Conservation (phyloP, 2,329 filamentous ascomycete species). For the Erysiphe pulchra region DNA sequence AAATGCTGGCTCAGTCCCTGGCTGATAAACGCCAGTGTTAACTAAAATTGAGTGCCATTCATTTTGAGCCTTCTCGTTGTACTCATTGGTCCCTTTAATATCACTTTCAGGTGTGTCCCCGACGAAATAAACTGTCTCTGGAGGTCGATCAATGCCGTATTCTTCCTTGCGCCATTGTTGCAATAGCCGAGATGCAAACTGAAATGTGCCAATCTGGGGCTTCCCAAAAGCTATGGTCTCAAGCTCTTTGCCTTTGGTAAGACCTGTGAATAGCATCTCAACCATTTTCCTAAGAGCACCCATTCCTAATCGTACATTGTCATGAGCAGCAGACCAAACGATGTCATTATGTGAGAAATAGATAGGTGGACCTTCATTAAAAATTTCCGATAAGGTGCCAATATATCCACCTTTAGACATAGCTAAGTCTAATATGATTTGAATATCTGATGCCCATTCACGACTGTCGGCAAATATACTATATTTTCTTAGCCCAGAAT, state of each 20-base stretch:
- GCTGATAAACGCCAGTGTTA: slow-evolving; percentile 69
- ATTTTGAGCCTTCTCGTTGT: slow-evolving; percentile 48
- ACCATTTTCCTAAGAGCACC: slow-evolving; percentile 70
- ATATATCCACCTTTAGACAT: slow-evolving; percentile 73
- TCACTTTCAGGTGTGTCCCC: slow-evolving; percentile 86
- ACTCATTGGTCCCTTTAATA: slow-evolving; percentile 74
- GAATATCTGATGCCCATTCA: slow-evolving; percentile 88
- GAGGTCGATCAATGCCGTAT: slow-evolving; percentile 52
- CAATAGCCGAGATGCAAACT: slow-evolving; percentile 69
- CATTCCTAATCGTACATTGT: slow-evolving; percentile 79
- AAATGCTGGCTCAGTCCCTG: slow-evolving; percentile 61
- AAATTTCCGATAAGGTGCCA: slow-evolving; percentile 54
- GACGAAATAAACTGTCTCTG: slow-evolving; percentile 80
- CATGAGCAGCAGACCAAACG: slow-evolving; percentile 80
- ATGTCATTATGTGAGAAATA: slow-evolving; percentile 87
- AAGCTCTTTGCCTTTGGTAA: slow-evolving; percentile 53
- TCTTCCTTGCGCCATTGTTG: slow-evolving; percentile 69
- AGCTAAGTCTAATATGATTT: slow-evolving; percentile 79
- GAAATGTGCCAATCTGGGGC: slow-evolving; percentile 74
- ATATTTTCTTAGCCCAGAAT: neutral
- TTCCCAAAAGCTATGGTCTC: slow-evolving; percentile 78
- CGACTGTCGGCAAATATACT: slow-evolving; percentile 71
- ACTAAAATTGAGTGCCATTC: slow-evolving; percentile 84
- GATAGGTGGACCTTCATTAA: slow-evolving; percentile 61
- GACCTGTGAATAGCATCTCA: slow-evolving; percentile 59